These are phyloP conservation scores for Lagenaria siceraria DNA, from an alignment of 306 rosid genomes.

Conservation along the genomic window DNA sequence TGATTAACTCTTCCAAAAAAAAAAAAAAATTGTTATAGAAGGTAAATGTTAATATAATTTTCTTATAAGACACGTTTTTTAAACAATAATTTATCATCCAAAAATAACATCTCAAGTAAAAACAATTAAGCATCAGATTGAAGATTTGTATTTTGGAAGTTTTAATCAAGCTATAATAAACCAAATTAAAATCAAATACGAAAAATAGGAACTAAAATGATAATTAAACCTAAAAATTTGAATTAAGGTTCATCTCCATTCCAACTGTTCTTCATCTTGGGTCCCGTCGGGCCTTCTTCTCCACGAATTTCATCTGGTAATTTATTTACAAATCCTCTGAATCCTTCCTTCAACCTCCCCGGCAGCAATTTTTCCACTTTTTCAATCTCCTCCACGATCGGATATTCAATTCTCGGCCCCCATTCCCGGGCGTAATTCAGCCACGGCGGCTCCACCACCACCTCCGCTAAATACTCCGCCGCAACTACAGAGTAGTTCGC, in stretches of 20 bases:
- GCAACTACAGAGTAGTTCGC: conserved; percentile 21
- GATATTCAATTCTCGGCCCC: conserved; percentile 56
- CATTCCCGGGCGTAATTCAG: conserved; percentile 42
- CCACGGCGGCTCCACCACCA: conserved; percentile 49
- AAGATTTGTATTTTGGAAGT: too few relatives aligned
- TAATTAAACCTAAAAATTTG: background rate
- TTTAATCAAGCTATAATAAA: too few relatives aligned
- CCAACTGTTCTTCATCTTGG: conserved; percentile 60
- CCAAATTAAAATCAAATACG: background rate
- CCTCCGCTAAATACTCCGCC: conserved; percentile 33
- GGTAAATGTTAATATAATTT: too few relatives aligned
- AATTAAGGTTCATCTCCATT: conserved; percentile 39
- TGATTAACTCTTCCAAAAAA: too few relatives aligned
- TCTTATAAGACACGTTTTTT: too few relatives aligned
- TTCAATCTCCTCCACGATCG: conserved; percentile 22
- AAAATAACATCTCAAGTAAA: too few relatives aligned
- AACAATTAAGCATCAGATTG: too few relatives aligned
- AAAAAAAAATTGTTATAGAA: too few relatives aligned
- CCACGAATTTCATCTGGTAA: conserved; percentile 52
- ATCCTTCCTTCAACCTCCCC: conserved; percentile 18
- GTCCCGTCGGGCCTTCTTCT: conserved; percentile 77
- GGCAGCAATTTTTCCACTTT: conserved; percentile 30
- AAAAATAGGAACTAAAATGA: background rate
- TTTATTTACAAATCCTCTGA: conserved; percentile 10
- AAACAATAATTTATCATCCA: too few relatives aligned